Percentiles rank a stretch among this genome's conserved stretches.
phyloP scores from a whole-genome alignment of 768 basidiomycete species.

The Suillus ampliporus region DNA sequence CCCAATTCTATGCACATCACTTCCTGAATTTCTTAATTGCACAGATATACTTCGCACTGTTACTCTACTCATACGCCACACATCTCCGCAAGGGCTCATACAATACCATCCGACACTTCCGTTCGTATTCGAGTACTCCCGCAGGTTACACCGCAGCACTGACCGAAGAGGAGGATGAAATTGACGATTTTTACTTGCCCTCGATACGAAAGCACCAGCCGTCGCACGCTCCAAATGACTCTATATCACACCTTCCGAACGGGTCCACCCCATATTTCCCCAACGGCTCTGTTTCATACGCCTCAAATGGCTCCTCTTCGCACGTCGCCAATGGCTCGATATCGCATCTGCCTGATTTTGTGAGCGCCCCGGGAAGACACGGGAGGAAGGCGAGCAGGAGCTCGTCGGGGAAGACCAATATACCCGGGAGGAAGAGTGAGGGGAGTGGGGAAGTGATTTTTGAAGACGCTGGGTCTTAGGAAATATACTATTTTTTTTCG shows the following conservation, averaged over 20 bases:
- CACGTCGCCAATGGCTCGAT: constrained; percentile 42
- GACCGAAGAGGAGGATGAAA: constrained; percentile 65
- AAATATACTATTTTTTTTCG: not conserved
- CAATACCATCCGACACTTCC: constrained; percentile 66
- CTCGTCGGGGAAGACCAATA: constrained; percentile 33
- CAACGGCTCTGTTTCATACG: not conserved
- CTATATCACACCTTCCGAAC: constrained; percentile 7
- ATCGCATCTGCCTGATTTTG: constrained; percentile 68
- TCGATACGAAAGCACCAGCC: constrained; percentile 54
- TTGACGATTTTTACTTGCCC: constrained; percentile 72
- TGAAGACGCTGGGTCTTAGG: constrained; percentile 38
- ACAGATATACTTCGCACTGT: constrained; percentile 90
- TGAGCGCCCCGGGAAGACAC: constrained; percentile 53
- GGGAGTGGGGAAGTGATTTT: constrained; percentile 63
- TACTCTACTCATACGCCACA: constrained; percentile 91
- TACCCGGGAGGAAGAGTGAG: constrained; percentile 44
- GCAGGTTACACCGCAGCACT: constrained; percentile 34
- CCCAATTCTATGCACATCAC: not conserved
- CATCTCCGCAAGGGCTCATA: constrained; percentile 94
- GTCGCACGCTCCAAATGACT: not conserved
- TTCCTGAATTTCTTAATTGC: not conserved
- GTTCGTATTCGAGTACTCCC: constrained; percentile 23
- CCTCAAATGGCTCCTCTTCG: not conserved
- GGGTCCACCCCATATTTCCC: constrained; percentile 5
- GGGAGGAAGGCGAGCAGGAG: constrained; percentile 32